phyloP scores from a whole-genome alignment of 305 asterid genomes.

The Ruellia speciosa region DNA sequence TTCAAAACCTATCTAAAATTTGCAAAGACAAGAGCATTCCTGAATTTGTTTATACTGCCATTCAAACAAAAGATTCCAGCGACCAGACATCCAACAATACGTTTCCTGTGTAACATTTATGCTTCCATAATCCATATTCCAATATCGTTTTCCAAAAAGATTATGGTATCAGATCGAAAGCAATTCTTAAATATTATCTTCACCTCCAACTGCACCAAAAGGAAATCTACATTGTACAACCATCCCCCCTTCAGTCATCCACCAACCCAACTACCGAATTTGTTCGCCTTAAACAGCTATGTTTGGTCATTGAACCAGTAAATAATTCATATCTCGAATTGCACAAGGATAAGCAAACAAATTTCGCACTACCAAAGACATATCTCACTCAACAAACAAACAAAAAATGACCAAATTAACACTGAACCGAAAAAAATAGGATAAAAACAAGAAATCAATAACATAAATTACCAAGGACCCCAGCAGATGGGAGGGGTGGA shows the following conservation, averaged over 20 bases:
- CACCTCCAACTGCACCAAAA: background rate
- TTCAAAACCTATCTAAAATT: background rate
- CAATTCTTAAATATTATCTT: too few relatives aligned
- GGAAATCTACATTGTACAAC: background rate
- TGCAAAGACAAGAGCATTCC: background rate
- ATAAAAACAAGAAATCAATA: background rate
- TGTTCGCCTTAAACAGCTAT: background rate
- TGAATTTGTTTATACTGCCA: too few relatives aligned
- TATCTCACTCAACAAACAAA: background rate
- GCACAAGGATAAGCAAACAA: too few relatives aligned
- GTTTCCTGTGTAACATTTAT: background rate
- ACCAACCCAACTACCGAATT: slow-evolving; percentile 7
- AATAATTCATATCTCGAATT: background rate
- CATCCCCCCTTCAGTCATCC: background rate
- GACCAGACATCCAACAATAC: background rate
- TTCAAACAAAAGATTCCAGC: background rate
- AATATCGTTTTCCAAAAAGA: too few relatives aligned
- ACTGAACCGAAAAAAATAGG: background rate
- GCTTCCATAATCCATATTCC: too few relatives aligned
- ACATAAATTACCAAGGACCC: slow-evolving; percentile 76
- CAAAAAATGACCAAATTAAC: background rate
- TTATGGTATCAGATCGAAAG: too few relatives aligned
- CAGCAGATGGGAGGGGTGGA: slow-evolving; percentile 82
- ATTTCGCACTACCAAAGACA: background rate
- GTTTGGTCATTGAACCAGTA: background rate